Evolutionary conservation across 345 rosid genomes (phyloP).

Genomic region (Physaria fendleri): DNA sequence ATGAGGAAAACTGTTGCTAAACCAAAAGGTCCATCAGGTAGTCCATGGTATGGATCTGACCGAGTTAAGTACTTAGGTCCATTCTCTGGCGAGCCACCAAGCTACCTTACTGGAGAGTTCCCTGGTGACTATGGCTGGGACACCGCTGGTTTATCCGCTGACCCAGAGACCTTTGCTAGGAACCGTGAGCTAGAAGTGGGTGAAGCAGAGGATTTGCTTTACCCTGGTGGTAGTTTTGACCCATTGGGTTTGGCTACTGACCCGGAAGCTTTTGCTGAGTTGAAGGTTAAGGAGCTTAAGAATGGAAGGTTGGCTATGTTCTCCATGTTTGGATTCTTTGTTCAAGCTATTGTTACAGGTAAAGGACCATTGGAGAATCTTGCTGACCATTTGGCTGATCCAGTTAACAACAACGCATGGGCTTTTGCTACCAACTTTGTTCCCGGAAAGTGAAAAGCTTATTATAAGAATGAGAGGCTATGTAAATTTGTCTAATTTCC

Average conservation of each 20-base stretch:
- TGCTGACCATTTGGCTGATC: conserved; percentile 80
- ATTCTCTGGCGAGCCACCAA: conserved; percentile 56
- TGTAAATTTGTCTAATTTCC: conserved; percentile 24
- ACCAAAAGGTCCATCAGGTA: background rate
- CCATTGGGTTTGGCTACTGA: conserved; percentile 76
- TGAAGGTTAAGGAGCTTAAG: conserved; percentile 81
- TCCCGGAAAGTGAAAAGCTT: conserved; percentile 62
- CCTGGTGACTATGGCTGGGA: conserved; percentile 30
- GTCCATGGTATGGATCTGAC: conserved; percentile 46
- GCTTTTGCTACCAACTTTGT: conserved; percentile 82
- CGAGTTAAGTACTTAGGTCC: conserved; percentile 70
- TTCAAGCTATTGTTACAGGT: conserved; percentile 81
- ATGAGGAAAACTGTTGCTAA: conserved; percentile 7
- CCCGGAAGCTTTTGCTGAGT: conserved; percentile 79
- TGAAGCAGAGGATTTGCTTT: conserved; percentile 62
- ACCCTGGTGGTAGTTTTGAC: conserved; percentile 83
- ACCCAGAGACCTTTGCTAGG: conserved; percentile 64
- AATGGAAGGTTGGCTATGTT: conserved; percentile 83
- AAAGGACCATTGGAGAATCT: conserved; percentile 76
- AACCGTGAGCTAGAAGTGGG: conserved; percentile 76
- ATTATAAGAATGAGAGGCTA: conserved; percentile 16
- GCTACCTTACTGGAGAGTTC: conserved; percentile 63
- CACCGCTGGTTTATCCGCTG: conserved; percentile 62
- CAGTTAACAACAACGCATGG: conserved; percentile 90
- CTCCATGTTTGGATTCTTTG: conserved; percentile 85